phyloP scores from a whole-genome alignment of 2,329 filamentous ascomycete genomes.

The Hypoxylon sp. region DNA sequence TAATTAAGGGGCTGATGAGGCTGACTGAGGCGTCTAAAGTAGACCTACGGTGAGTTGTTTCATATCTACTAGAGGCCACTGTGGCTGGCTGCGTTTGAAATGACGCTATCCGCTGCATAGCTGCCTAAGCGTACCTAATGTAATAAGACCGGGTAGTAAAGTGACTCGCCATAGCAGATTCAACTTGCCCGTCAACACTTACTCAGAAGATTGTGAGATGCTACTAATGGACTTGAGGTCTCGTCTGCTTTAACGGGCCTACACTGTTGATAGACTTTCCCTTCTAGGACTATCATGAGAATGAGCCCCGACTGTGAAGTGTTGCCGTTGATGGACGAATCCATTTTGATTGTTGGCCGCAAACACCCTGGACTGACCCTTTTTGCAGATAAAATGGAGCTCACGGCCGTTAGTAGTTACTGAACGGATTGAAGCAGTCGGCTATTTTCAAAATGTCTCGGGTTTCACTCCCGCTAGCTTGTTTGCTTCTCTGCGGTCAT shows the following conservation, averaged over 20 bases:
- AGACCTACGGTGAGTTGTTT: constrained; percentile 8
- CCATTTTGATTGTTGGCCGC: constrained; percentile 14
- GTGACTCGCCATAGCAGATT: neutral
- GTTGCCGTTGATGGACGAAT: constrained; percentile 2
- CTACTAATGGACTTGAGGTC: neutral
- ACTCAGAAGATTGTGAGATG: neutral
- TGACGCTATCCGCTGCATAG: constrained; percentile 8
- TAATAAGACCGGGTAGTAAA: neutral
- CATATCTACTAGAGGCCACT: neutral
- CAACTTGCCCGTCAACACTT: neutral
- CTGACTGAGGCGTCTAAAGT: constrained; percentile 10
- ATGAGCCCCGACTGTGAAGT: neutral
- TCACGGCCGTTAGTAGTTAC: constrained; percentile 30
- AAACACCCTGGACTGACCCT: constrained; percentile 21
- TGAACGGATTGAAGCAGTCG: constrained; percentile 33
- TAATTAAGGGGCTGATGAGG: constrained; percentile 9
- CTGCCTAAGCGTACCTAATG: neutral
- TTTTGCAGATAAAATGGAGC: constrained; percentile 3
- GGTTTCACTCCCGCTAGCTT: constrained; percentile 21
- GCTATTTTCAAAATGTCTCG: constrained; percentile 39
- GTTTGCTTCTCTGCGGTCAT: constrained; percentile 36
- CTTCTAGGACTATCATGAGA: neutral
- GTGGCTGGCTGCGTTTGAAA: constrained; percentile 22
- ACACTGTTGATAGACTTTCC: neutral
- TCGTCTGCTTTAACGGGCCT: neutral